Evolutionary conservation across 73 alveolate species (phyloP), one percentile per base, ranked within the genome.

Genomic region (Paramecium sexaurelia): DNA sequence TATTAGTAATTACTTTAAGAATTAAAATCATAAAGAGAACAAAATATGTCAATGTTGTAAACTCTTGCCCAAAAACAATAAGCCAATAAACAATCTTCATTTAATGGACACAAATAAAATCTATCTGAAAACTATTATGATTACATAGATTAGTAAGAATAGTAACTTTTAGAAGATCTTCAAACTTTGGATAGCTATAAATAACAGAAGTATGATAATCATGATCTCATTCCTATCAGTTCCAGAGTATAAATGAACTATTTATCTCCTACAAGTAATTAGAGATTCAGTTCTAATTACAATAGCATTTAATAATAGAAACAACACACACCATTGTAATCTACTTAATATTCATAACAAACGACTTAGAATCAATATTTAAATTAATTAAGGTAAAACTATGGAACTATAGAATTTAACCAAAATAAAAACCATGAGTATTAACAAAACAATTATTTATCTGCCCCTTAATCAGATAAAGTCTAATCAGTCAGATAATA

Each of bases 1-100:
- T 61, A 61, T 11, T 61, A 26, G 26, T 61, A 61, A 11, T 32
- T 61, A 9, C 11, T 61, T 6, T 27, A 61, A 61, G 83, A 61
- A 61, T 32, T 61, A 61, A 61, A 61, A 61, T 29, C 83, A 11
- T 9, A 61, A 7, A 61, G 83, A 32, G 83, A 61, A 61, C 83
- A 61, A 29, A 61, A 61, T 61, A 61, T 61, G 20, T 32, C 20
- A 61, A 61, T 61, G 83, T 11, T 61, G 11, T 61, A 24, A 26
- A 27, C 39, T 0, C 20, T 61, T 22, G 67, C 67, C 15, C 7
- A 1, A 29, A 61, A 11, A 24, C 26, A 61, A 61, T n/a, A 29
- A 32, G 33, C 67, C 17, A 51, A 51, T n/a, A n/a, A 51, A 51
- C 4, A 51, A 8, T 20, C 15, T 17, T 51, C 4, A 51, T 51